Percentiles rank a stretch among this genome's conserved stretches.
These are phyloP conservation scores for Phytopythium sindhum DNA, from an alignment of 352 stramenopile species.

Conservation along the genomic window DNA sequence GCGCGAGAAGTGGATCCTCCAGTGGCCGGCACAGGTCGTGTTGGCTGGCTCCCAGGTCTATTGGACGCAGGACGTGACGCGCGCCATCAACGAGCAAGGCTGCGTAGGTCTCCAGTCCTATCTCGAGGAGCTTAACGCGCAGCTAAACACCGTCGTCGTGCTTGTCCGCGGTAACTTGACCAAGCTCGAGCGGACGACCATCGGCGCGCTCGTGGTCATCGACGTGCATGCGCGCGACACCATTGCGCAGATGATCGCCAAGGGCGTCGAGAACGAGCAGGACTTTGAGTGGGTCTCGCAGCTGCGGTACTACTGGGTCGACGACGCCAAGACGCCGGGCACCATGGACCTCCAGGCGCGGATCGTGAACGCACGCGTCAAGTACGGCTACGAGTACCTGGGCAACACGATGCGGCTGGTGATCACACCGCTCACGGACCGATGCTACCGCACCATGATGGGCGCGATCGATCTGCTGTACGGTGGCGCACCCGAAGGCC, in stretches of 20 bases:
- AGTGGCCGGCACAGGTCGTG: slow-evolving; percentile 94
- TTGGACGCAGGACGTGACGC: slow-evolving; percentile 92
- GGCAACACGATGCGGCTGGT: slow-evolving; percentile 92
- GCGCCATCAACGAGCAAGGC: slow-evolving; percentile 71
- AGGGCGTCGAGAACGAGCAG: slow-evolving; percentile 79
- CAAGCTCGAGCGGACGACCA: slow-evolving; percentile 90
- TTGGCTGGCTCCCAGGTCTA: slow-evolving; percentile 91
- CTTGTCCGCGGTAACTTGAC: slow-evolving; percentile 90
- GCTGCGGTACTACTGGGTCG: slow-evolving; percentile 92
- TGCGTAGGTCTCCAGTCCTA: slow-evolving; percentile 75
- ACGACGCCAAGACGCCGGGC: slow-evolving; percentile 46
- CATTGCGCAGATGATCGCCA: slow-evolving; percentile 90
- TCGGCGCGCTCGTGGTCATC: slow-evolving; percentile 91
- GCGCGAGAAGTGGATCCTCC: slow-evolving; percentile 89
- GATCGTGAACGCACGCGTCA: slow-evolving; percentile 87
- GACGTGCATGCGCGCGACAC: slow-evolving; percentile 92
- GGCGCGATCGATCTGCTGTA: slow-evolving; percentile 93
- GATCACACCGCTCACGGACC: slow-evolving; percentile 93
- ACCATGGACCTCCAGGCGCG: slow-evolving; percentile 78
- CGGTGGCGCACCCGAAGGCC: slow-evolving; percentile 90
- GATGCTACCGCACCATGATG: slow-evolving; percentile 94
- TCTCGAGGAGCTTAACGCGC: slow-evolving; percentile 77
- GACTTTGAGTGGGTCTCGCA: slow-evolving; percentile 95
- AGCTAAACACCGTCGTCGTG: slow-evolving; percentile 90
- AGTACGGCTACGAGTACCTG: slow-evolving; percentile 91